Conservation (phyloP, 768 basidiomycete species). For the Xanthoconium stramineum region DNA sequence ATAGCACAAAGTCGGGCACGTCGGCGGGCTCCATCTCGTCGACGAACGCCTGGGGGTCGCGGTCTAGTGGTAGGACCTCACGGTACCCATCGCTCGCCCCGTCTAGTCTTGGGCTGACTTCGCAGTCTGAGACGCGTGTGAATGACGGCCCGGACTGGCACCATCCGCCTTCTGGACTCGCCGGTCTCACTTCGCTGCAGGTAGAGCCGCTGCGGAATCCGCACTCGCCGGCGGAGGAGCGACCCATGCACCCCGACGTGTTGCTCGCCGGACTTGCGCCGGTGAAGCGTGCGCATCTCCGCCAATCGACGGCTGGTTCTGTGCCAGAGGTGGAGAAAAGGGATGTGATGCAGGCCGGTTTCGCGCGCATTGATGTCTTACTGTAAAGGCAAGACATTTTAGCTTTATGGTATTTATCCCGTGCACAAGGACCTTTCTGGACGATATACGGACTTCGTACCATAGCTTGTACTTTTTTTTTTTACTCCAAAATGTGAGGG, state of each 20-base stretch:
- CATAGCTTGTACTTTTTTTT: too few relatives aligned
- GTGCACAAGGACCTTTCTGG: background rate
- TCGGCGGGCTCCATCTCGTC: conserved; percentile 18
- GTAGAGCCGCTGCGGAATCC: conserved; percentile 18
- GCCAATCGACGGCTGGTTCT: conserved; percentile 13
- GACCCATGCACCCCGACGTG: background rate
- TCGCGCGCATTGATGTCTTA: conserved; percentile 26
- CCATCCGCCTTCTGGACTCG: conserved; percentile 24
- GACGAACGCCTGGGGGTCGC: conserved; percentile 7
- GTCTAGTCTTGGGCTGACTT: conserved; percentile 15
- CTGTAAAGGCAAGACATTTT: conserved; percentile 10
- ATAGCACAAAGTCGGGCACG: conserved; percentile 9
- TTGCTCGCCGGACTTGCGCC: background rate
- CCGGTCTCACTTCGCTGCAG: conserved; percentile 13
- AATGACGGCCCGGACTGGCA: conserved; percentile 24
- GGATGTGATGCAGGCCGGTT: conserved; percentile 17
- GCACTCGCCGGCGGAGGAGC: conserved; percentile 19
- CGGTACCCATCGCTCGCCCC: conserved; percentile 29
- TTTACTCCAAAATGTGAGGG: background rate
- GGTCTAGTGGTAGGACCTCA: conserved; percentile 16
- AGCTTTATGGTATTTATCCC: conserved; percentile 16
- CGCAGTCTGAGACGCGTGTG: conserved; percentile 4
- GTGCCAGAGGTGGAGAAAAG: conserved; percentile 24
- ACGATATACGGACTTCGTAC: background rate
- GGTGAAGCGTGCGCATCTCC: conserved; percentile 21